phyloP scores from a whole-genome alignment of 306 rosid genomes.

The Sphenostylis stenocarpa region DNA sequence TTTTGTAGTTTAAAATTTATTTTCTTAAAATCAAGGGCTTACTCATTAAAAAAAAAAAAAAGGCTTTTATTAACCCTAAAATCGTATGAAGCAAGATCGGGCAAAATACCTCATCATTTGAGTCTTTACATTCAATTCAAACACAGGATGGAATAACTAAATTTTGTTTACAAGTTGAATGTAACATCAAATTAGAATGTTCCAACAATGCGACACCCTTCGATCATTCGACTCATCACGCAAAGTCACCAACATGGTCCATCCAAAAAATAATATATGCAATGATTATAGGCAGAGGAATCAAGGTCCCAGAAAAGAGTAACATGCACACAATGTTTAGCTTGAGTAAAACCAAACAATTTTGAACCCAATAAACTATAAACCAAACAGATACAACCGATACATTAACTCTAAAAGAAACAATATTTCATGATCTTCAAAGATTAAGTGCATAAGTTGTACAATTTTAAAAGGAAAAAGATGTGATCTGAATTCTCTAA shows the following conservation, averaged over 20 bases:
- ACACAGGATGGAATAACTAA: no score
- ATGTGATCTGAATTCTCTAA: not conserved
- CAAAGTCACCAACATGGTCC: no score
- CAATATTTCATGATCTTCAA: not conserved
- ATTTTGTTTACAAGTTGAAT: no score
- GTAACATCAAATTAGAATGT: no score
- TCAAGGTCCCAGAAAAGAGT: not conserved
- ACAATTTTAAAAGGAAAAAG: not conserved
- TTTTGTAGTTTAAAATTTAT: no score
- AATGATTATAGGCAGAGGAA: not conserved
- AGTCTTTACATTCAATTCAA: no score
- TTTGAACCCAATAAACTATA: no score
- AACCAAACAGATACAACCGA: not conserved
- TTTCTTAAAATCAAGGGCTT: no score
- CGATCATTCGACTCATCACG: no score
- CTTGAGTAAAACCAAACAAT: not conserved
- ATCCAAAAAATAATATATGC: not conserved
- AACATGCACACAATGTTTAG: not conserved
- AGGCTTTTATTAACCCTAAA: not conserved
- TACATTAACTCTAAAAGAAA: not conserved
- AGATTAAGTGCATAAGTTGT: not conserved
- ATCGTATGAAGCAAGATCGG: constrained; percentile 6
- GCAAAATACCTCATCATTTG: not conserved
- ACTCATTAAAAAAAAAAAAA: no score
- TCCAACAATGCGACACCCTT: no score